Percentiles rank a stretch among this genome's conserved stretches.
Conservation (phyloP, 176 grass and related monocot genomes). For the Ensete ventricosum region DNA sequence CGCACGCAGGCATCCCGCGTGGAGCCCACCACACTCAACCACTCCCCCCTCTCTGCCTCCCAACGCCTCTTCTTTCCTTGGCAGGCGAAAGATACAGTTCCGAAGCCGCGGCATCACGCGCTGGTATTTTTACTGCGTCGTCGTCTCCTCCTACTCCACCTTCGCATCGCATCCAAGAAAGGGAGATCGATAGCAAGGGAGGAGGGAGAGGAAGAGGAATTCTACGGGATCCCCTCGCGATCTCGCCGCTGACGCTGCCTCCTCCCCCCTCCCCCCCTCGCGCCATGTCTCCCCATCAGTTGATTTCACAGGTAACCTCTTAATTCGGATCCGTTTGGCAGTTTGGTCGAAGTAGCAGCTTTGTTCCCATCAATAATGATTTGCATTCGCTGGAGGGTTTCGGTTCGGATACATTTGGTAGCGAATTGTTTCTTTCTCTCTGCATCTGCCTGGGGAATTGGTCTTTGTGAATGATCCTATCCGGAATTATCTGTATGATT, state of each 20-base stretch:
- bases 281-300: background rate
- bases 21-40: too few relatives aligned
- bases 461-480: background rate
- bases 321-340: background rate
- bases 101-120: too few relatives aligned
- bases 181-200: background rate
- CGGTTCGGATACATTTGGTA: background rate
- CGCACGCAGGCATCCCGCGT: too few relatives aligned
- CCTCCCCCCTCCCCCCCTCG: background rate
- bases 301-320: conserved; percentile 1
- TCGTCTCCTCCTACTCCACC: background rate
- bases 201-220: conserved; percentile 2
- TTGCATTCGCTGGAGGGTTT: background rate
- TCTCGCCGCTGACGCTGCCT: background rate
- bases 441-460: background rate
- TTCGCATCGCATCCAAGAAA: background rate
- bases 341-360: background rate
- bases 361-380: background rate
- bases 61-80: too few relatives aligned
- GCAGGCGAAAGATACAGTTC: too few relatives aligned
- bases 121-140: background rate
- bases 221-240: background rate
- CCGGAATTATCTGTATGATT: too few relatives aligned
- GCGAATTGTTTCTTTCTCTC: background rate
- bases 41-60: too few relatives aligned